Percentiles rank a stretch among this genome's conserved stretches.
Evolutionary conservation across 2,329 filamentous ascomycete genomes (phyloP).

Genomic region (Neurospora crassa): DNA sequence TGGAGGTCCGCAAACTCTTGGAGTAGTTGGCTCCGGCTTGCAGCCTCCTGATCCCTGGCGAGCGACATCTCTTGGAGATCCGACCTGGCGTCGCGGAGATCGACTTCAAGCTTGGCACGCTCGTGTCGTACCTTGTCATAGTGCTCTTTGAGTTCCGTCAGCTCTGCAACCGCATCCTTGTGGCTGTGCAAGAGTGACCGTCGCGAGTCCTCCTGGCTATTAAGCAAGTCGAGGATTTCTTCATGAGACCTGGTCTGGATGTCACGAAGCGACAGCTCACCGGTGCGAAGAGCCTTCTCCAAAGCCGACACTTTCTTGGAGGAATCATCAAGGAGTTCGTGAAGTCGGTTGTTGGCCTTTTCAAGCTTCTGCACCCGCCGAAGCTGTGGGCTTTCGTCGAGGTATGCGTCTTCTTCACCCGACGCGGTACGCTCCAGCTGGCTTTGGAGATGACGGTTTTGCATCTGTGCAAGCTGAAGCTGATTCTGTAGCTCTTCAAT

Average conservation of each 20-base stretch:
- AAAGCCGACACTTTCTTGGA: constrained; percentile 82
- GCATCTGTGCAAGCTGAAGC: constrained; percentile 88
- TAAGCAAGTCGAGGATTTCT: constrained; percentile 85
- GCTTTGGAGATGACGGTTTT: constrained; percentile 83
- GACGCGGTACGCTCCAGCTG: constrained; percentile 67
- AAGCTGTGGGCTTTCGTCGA: constrained; percentile 69
- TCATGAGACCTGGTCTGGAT: constrained; percentile 90
- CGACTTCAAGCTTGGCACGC: constrained; percentile 70
- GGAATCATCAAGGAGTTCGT: constrained; percentile 92
- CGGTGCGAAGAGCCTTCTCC: constrained; percentile 77
- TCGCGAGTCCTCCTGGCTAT: constrained; percentile 84
- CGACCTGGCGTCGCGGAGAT: constrained; percentile 72
- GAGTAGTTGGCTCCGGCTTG: constrained; percentile 79
- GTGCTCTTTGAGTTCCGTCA: constrained; percentile 76
- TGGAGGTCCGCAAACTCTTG: constrained; percentile 91
- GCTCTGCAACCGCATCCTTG: constrained; percentile 74
- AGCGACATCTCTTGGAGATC: constrained; percentile 73
- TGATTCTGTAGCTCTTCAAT: constrained; percentile 90
- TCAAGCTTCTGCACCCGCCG: constrained; percentile 85
- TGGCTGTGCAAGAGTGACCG: constrained; percentile 74
- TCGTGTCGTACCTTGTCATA: constrained; percentile 81
- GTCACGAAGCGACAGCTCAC: constrained; percentile 81
- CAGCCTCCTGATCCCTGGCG: constrained; percentile 75
- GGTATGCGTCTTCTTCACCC: constrained; percentile 49
- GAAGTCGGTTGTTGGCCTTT: constrained; percentile 80